Conservation (phyloP, 495 filamentous ascomycete genomes). For the Lindgomyces ingoldianus region DNA sequence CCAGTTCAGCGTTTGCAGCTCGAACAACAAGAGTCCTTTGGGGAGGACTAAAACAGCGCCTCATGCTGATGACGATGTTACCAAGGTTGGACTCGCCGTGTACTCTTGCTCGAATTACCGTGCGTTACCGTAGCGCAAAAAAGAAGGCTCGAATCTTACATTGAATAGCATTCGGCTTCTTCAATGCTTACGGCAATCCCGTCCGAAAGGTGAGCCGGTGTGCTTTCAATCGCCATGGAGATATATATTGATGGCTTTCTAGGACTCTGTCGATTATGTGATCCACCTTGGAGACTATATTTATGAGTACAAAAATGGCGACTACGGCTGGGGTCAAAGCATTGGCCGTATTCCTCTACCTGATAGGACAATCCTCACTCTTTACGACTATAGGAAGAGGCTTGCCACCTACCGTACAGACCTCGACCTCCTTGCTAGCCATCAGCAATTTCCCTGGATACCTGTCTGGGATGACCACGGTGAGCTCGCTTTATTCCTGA, state of each 20-base stretch:
- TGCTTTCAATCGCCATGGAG: not conserved
- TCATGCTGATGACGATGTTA: conserved; percentile 38
- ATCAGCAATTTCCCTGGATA: conserved; percentile 66
- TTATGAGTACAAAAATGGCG: conserved; percentile 62
- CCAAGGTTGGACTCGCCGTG: conserved; percentile 43
- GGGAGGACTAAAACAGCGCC: conserved; percentile 49
- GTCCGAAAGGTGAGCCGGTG: conserved; percentile 53
- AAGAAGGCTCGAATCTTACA: not conserved
- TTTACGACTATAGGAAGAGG: conserved; percentile 65
- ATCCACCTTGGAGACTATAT: conserved; percentile 69
- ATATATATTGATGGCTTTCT: not conserved
- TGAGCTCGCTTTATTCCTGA: too few species aligned
- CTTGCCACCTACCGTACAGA: conserved; percentile 65
- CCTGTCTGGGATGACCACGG: conserved; percentile 67
- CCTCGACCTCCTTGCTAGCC: conserved; percentile 58
- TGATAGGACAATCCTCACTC: conserved; percentile 51
- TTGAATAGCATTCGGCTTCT: conserved; percentile 53
- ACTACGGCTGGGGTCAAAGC: conserved; percentile 58
- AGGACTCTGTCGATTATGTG: conserved; percentile 65
- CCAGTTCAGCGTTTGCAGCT: conserved; percentile 47
- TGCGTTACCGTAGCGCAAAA: not conserved
- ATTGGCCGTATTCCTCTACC: conserved; percentile 58
- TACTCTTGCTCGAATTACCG: conserved; percentile 48
- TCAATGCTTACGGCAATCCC: conserved; percentile 66
- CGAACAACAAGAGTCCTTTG: conserved; percentile 42